Percentiles rank a stretch among this genome's conserved stretches.
These are phyloP conservation scores for Paramecium caudatum DNA, from an alignment of 73 alveolate genomes.

Conservation along the genomic window DNA sequence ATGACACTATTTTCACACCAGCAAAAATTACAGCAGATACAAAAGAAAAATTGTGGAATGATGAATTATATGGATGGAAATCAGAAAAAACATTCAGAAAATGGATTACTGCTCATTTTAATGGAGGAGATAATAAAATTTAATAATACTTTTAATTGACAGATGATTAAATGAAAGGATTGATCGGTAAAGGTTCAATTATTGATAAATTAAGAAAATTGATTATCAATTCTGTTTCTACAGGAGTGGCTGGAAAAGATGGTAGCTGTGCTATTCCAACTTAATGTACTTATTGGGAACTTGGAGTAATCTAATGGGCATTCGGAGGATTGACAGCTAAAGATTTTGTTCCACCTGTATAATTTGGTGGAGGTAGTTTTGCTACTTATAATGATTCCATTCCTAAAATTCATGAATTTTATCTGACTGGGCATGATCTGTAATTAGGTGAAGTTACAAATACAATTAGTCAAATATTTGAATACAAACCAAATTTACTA, in stretches of 20 bases:
- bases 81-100: neutral
- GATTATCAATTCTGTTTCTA: constrained; percentile 22
- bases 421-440: neutral
- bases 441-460: constrained; percentile 13
- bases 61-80: constrained; percentile 63
- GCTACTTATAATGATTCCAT: constrained; percentile 44
- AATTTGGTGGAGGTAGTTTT: neutral
- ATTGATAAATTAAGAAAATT: constrained; percentile 30
- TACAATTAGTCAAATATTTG: neutral
- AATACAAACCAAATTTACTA: neutral
- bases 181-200: constrained; percentile 15
- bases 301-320: constrained; percentile 37
- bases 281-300: constrained; percentile 42
- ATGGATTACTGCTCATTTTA: constrained; percentile 46
- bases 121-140: neutral
- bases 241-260: neutral
- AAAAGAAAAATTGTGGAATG: constrained; percentile 29
- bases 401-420: constrained; percentile 14
- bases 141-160: constrained; percentile 1
- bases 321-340: constrained; percentile 47
- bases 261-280: neutral
- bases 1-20: constrained; percentile 45
- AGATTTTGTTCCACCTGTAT: constrained; percentile 54
- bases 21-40: constrained; percentile 41
- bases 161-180: constrained; percentile 34